Evolutionary conservation across 495 filamentous ascomycete genomes (phyloP), one percentile per base, ranked within the genome.

Genomic region (Jackrogersella multiformis): DNA sequence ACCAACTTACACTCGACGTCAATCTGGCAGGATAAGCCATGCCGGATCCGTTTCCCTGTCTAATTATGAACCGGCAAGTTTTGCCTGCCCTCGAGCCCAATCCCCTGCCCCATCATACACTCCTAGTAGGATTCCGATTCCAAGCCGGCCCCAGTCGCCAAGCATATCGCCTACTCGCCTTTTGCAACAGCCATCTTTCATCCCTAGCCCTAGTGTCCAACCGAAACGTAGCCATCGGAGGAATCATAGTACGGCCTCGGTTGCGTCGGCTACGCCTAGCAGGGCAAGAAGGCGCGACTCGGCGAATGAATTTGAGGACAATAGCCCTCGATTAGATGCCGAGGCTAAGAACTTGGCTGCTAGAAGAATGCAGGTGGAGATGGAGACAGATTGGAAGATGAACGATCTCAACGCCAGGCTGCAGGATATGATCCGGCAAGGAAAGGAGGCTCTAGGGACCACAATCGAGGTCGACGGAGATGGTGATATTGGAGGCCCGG

Each of bases 391-490:
- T 69, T 85, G 86, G 39, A 88, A 88, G 53, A 84, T 99, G 53
- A 85, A 86, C 56, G 86, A 88, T 18, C 86, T 97, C 74, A 95
- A 94, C 71, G 82, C 86, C 35, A 87, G 89, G 69, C 77, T 97
- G 23, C 86, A 89, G 69, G 88, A 84, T 28, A 92, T 99, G 91
- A 96, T 99, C 41, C 77, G 88, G 6, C 89, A 97, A 74, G 95
- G 93, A 0, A 90, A 89, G 72, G 91, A 95, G 71, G 95, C 95
- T 10, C 71, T 97, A 18, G 92, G 91, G 9, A 90, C 92, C 30
- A 93, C 81, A 51, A 82, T 93, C 15, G 89, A 92, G 71, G 84
- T 98, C 45, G 86, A 89, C 36, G 52, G 51, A 15, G 57, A 68
- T 18, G 68, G 46, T 0, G 68, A 64, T 4, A 68, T 26, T 2